Base-by-base conservation (phyloP, 495 filamentous ascomycete genomes). In the Daldinia childiae region DNA sequence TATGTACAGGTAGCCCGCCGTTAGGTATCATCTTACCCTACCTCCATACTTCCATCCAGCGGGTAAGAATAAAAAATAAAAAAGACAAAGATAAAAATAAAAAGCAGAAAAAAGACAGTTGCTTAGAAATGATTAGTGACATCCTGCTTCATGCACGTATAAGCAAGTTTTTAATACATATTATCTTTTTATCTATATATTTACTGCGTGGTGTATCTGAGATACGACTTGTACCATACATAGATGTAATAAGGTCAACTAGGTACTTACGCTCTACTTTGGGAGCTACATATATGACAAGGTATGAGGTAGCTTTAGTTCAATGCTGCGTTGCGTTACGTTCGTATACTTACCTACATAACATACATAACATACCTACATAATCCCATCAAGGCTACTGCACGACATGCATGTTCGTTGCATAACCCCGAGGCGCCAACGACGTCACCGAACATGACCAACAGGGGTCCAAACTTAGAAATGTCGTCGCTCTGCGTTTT, bases 1-100 rank as follows among this genome's bases (percentile, higher is more conserved):
- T 6, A 4, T 27, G 5, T 26, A 3, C 3, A 29, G 27, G 4
- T 29, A 19, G n/a, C 54, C 26, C 21, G 15, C 27, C 39, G 54
- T 69, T 48, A 61, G 68, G 68, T 61, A 65, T 41, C 67, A 64
- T 69, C 55, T 69, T 64, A 69, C 67, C 67, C 45, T 69, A 51
- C 67, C 67, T 54, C n/a, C n/a, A n/a, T n/a, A n/a, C n/a, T n/a
- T n/a, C n/a, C n/a, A n/a, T n/a, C n/a, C 21, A 36, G 5, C 27
- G 19, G 15, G 50, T 27, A 30, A 54, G 7, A 17, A 29, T 2
- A 52, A 27, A 52, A n/a, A 27, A 52, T 6, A n/a, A 24, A 48
- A n/a, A n/a, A n/a, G n/a, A n/a, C 2, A 45, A 19, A 48, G 19
- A 24, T 21, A 48, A 48, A 21, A 48, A 19, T 48, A 19, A 48